Evolutionary conservation across 2,329 filamentous ascomycete species (phyloP).

Genomic region (Venturia carpophila): DNA sequence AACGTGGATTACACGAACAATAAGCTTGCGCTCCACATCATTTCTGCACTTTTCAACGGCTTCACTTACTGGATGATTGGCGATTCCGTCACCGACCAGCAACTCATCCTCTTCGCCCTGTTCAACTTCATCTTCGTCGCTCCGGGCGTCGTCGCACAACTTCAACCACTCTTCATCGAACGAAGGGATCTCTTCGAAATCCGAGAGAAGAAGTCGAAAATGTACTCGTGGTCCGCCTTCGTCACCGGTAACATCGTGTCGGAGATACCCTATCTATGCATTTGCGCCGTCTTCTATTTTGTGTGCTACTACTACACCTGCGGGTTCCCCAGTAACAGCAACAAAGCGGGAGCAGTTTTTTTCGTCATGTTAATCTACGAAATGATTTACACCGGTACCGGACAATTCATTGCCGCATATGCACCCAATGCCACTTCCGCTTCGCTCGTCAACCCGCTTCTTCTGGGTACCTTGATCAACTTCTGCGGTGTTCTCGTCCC

Average conservation of each 20-base stretch:
- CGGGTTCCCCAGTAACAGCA: conserved; percentile 48
- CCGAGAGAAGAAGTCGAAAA: conserved; percentile 68
- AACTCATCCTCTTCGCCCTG: conserved; percentile 62
- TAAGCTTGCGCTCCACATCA: conserved; percentile 51
- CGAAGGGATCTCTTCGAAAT: conserved; percentile 60
- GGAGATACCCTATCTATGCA: conserved; percentile 61
- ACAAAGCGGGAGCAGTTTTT: conserved; percentile 45
- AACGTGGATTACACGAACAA: conserved; percentile 60
- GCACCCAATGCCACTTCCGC: conserved; percentile 60
- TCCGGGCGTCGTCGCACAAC: conserved; percentile 66
- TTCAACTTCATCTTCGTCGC: conserved; percentile 72
- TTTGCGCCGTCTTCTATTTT: conserved; percentile 59
- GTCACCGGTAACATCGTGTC: conserved; percentile 56
- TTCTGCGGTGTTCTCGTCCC: conserved; percentile 73
- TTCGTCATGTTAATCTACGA: conserved; percentile 56
- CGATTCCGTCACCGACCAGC: conserved; percentile 35
- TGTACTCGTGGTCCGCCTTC: conserved; percentile 70
- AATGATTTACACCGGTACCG: conserved; percentile 56
- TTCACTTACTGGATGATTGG: conserved; percentile 44
- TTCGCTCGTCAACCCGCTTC: conserved; percentile 57
- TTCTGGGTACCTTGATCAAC: conserved; percentile 60
- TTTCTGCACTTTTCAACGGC: conserved; percentile 38
- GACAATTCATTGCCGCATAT: conserved; percentile 59
- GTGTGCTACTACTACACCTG: conserved; percentile 39
- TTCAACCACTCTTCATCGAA: conserved; percentile 64